Base-by-base conservation (phyloP, 1,284 basidiomycete species). In the Marasmius tenuissimus region DNA sequence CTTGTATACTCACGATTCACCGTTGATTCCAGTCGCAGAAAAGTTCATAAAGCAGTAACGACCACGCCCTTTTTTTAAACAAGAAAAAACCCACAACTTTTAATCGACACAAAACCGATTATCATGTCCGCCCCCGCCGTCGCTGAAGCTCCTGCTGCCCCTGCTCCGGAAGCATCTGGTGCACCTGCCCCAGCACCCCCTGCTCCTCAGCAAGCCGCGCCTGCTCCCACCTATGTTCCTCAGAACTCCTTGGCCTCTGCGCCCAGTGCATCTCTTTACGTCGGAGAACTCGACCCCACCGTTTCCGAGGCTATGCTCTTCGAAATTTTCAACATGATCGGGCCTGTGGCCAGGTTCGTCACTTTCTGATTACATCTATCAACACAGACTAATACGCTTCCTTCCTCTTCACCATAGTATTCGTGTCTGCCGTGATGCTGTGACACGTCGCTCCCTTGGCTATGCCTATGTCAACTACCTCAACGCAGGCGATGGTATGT, bases 241-340 rank as follows among this genome's bases (percentile, higher is more conserved):
- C 82, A 85, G 65, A 73, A 75, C 55, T 78, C 85, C 12, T 80
- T 82, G 60, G 79, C 86, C 63, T 81, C 89, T 62, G 83, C 90
- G 62, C 90, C 92, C 50, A 93, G 92, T 62, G 94, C 96, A 42
- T 97, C 95, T 65, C 93, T 99, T 72, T 99, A 99, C 80, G 97
- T 99, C 67, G 97, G 97, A 67, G 97, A 99, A 84, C 92, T 99
- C 70, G 97, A 99, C 80, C 90, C 92, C 69, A 92, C 92, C 67
- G 97, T 99, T 77, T 96, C 96, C 58, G 97, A 99, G 85, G 97
- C 97, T 65, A 98, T 98, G 94, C 87, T 99, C 64, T 99, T 98
- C 75, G 97, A 99, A 85, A 99, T 99, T 76, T 99, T 99, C 86
- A 98, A 97, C 80, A 97, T 99, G 94, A 95, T 99, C 78, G 97